Evolutionary conservation across 2,329 filamentous ascomycete species (phyloP), one percentile per base, ranked within the genome.

Genomic region (Bipolaris victoriae): DNA sequence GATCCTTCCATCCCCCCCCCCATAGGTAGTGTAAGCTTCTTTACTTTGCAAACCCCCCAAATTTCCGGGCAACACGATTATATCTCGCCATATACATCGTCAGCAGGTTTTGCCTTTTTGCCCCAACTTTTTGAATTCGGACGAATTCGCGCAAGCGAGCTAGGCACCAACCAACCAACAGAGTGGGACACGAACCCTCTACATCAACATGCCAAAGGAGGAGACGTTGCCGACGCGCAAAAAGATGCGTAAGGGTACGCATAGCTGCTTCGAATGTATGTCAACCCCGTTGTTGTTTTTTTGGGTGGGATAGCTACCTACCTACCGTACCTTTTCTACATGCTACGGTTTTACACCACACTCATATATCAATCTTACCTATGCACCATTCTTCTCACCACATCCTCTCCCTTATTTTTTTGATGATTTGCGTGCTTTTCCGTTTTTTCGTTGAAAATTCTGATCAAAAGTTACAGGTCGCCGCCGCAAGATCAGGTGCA

Each of bases 401-500:
- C 22, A 48, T 36, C 20, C 45, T 33, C 24, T 57, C 37, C 37
- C 29, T 35, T 33, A 26, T 20, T 20, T 22, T 7, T 16, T 7
- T 16, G 20, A 15, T 41, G 24, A 50, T 43, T 48, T 52, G 24
- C 45, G 35, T 45, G 52, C 33, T 26, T 49, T 31, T 18, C 55
- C 37, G 29, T 31, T 37, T 36, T 31, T 26, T 26, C 7, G 13
- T 13, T 45, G 22, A 22, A 40, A 24, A 35, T 41, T 65, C 73
- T 76, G 60, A 77, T 63, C 7, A 10, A 7, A 16, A 45, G 22
- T 41, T 40, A 33, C 49, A 76, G 83, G 82, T 56, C 78, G 80
- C 39, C 77, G 81, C 36, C 78, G 81, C 49, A 83, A 83, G 69
- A 80, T 82, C 26, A 76, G 77, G 50, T 84, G 82, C 67, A 77